These are phyloP conservation scores for Rosa lucieae DNA, from an alignment of 306 rosid species.

Conservation along the genomic window DNA sequence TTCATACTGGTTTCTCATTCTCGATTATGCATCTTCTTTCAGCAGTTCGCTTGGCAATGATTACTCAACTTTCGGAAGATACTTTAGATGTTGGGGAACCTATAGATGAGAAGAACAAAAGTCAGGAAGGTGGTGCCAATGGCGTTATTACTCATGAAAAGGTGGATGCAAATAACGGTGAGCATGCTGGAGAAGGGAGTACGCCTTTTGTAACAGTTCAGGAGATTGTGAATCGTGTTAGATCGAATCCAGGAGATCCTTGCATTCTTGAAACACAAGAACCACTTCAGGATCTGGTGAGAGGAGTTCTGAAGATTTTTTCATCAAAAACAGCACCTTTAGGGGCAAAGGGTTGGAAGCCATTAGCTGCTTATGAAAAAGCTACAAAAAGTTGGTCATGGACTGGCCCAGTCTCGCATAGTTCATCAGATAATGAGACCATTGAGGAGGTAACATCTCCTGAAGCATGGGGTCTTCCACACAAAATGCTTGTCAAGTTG, in stretches of 20 bases:
- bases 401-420: constrained; percentile 73
- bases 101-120: constrained; percentile 45
- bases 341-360: constrained; percentile 98
- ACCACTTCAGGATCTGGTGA: constrained; percentile 94
- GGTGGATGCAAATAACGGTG: constrained; percentile 35
- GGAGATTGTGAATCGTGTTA: constrained; percentile 82
- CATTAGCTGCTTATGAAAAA: constrained; percentile 70
- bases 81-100: constrained; percentile 52
- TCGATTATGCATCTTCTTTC: constrained; percentile 92
- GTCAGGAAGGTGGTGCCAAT: constrained; percentile 41
- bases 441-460: constrained; percentile 81
- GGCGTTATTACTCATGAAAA: constrained; percentile 46
- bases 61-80: constrained; percentile 64
- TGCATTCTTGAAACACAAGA: constrained; percentile 96
- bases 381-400: constrained; percentile 85
- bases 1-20: constrained; percentile 92
- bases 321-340: constrained; percentile 96
- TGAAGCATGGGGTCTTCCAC: constrained; percentile 94
- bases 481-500: constrained; percentile 94
- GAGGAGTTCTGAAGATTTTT: constrained; percentile 94
- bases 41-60: constrained; percentile 93
- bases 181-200: constrained; percentile 49
- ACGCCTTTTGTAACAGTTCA: constrained; percentile 67
- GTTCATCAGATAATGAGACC: constrained; percentile 58
- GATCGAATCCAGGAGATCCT: constrained; percentile 94